Conservation (phyloP, 2,329 filamentous ascomycete genomes). For the Pyrenophora teres region DNA sequence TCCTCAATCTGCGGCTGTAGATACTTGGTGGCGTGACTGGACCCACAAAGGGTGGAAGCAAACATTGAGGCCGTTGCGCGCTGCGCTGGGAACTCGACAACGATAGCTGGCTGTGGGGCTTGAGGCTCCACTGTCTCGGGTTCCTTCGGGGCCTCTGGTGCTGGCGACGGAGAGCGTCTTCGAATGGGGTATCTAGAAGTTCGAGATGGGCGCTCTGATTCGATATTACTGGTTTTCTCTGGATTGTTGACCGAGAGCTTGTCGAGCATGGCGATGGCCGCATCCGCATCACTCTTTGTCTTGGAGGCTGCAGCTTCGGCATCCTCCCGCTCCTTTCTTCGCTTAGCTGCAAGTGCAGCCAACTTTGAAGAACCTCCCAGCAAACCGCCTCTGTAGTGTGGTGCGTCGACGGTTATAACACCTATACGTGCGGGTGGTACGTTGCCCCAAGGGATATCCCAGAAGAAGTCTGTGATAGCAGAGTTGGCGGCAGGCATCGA, state of each 20-base stretch:
- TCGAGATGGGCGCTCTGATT: conserved; percentile 13
- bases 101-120: conserved; percentile 24
- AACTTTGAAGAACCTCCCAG: conserved; percentile 86
- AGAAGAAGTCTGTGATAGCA: conserved; percentile 65
- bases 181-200: conserved; percentile 30
- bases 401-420: conserved; percentile 64
- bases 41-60: conserved; percentile 55
- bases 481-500: conserved; percentile 23
- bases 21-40: conserved; percentile 7
- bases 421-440: conserved; percentile 69
- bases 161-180: conserved; percentile 39
- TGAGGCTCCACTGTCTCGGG: conserved; percentile 19
- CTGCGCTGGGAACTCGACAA: conserved; percentile 43
- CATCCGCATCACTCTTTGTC: conserved; percentile 31
- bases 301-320: conserved; percentile 48
- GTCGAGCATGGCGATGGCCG: conserved; percentile 52
- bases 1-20: conserved; percentile 3
- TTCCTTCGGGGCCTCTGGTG: conserved; percentile 20
- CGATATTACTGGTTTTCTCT: conserved; percentile 3
- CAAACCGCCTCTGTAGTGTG: conserved; percentile 67
- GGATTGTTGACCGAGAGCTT: conserved; percentile 45
- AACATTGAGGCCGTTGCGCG: conserved; percentile 57
- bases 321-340: conserved; percentile 79
- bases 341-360: conserved; percentile 82
- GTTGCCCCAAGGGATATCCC: conserved; percentile 83